phyloP scores from a whole-genome alignment of 2,329 filamentous ascomycete genomes.

The Curvularia verruculosa region DNA sequence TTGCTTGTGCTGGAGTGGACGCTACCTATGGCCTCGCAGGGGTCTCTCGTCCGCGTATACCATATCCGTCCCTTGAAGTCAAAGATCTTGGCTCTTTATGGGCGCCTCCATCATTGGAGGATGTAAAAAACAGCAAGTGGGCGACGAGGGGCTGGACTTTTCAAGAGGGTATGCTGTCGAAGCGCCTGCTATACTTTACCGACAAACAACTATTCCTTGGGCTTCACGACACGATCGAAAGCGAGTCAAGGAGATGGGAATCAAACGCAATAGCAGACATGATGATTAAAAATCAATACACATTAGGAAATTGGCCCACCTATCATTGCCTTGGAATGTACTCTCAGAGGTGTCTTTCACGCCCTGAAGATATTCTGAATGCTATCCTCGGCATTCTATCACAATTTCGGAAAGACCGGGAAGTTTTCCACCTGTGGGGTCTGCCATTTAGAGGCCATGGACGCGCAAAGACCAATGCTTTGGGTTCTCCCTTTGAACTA shows the following conservation, averaged over 20 bases:
- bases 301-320: not conserved
- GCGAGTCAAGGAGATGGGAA: not conserved
- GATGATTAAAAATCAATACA: not conserved
- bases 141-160: constrained; percentile 1
- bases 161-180: not conserved
- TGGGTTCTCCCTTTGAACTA: not conserved
- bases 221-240: not conserved
- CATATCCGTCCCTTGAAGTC: not conserved
- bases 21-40: not conserved
- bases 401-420: not conserved
- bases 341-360: not conserved
- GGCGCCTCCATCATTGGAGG: not conserved
- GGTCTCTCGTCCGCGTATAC: not conserved
- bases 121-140: not conserved
- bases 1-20: not conserved
- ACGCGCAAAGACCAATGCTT: no score
- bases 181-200: not conserved
- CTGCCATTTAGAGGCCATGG: not conserved
- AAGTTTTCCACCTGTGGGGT: not conserved
- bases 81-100: not conserved
- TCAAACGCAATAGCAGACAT: not conserved
- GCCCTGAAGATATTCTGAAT: not conserved
- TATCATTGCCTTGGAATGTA: not conserved
- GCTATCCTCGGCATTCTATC: not conserved
- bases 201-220: not conserved